Base-by-base conservation (phyloP, 129 eudicot species). In the Calendula officinalis region DNA sequence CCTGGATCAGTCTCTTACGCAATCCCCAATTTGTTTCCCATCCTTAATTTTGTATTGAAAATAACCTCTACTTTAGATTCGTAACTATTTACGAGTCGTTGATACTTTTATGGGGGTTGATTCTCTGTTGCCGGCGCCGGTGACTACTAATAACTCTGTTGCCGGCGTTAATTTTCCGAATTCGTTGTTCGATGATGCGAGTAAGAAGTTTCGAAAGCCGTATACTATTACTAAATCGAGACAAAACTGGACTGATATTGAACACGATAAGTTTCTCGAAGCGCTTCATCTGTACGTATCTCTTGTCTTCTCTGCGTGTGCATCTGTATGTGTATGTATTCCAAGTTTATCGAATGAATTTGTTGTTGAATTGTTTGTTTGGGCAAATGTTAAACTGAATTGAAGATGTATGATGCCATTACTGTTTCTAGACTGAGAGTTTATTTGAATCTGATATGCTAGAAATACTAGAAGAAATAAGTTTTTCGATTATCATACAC, bases 211-310 rank as follows among this genome's bases (percentile, higher is more conserved):
- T 17, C 79, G 95, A 59, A 87, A 87, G 72, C 95, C 91, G 10
- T 87, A 87, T 61, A 87, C 88, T 7, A 87, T 87, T 0, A 84
- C 91, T 27, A 87, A 84, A 77, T 83, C 91, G 12, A 73, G 95
- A 79, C 85, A 87, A 82, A 87, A 85, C 69, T 87, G 95, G 95
- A 83, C 80, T 53, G 95, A 87, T 36, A 60, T 81, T 39, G 95
- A 87, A 74, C 95, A 87, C 61, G 91, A 87, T 53, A 87, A 87
- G 68, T 87, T 87, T 67, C 81, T 87, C 32, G 95, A 87, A 81
- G 95, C 95, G 0, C 87, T 87, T 67, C 90, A 87, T 8, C 77
- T 87, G 78, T 74, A 74, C 7, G 68, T 34, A 3, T 11, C 41
- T 62, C 1, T 71, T 51, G 4, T 41, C 11, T 49, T 61, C 15